Evolutionary conservation across 1,284 basidiomycete species (phyloP), one percentile per base, ranked within the genome.

Genomic region (Leccinum pachyderme): DNA sequence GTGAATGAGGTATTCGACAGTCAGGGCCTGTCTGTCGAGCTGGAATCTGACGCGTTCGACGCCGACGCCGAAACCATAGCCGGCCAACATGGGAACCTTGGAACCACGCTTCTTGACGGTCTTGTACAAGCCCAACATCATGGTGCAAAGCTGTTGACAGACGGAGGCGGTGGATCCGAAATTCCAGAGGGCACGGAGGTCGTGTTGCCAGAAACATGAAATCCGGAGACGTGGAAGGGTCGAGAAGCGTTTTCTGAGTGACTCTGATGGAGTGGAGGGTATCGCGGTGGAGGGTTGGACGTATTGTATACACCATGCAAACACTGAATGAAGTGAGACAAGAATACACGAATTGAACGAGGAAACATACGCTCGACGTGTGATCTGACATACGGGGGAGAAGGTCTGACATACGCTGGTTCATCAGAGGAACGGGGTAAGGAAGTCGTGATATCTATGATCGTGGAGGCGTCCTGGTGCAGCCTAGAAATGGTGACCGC

Each of bases 161-260:
- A 86, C 63, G 51, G 76, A 77, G 41, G 78, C 74, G 8, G 78
- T 76, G 0, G 84, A 82, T 7, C 83, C 84, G 49, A 93, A 82
- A 43, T 84, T 89, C 92, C 93, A 96, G 12, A 93, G 74, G 0
- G 93, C 85, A 59, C 89, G 88, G n/a, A 98, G 83, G 72, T 97
- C 91, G 75, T 98, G 96, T 63, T 95, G 91, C 92, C 93, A 98
- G 70, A 96, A 96, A 64, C 91, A 93, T 1, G 92, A 95, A 55
- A 97, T 83, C 24, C 90, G 84, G 25, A 94, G 73, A 57, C 76
- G 73, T n/a, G 68, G 70, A 52, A 63, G 47, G 44, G 22, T 56
- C 5, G 67, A 70, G 44, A 72, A 59, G n/a, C 58, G 71, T 67
- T 51, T 70, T 66, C 70, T 60, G 61, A 62, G 69, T 55, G 74